Evolutionary conservation across 2,329 filamentous ascomycete species (phyloP).

Genomic region (Xylaria polymorpha): DNA sequence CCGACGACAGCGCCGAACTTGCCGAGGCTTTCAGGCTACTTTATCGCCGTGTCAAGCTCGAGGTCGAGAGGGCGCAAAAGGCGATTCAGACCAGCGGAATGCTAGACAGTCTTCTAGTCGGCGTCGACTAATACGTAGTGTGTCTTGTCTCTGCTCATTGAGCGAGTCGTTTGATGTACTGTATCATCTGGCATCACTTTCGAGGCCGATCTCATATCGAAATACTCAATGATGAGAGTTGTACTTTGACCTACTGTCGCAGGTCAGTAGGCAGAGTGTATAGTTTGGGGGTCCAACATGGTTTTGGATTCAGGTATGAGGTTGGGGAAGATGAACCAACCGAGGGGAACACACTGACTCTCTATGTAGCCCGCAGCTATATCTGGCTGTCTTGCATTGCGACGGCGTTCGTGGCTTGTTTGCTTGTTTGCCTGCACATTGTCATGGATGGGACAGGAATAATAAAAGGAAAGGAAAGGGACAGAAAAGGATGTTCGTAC

Average conservation of each 20-base stretch:
- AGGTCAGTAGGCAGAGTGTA: background rate
- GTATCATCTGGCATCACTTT: background rate
- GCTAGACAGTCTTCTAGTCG: conserved; percentile 76
- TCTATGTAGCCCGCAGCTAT: conserved; percentile 16
- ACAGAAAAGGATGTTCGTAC: conserved; percentile 7
- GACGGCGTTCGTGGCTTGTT: conserved; percentile 52
- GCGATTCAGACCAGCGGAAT: conserved; percentile 87
- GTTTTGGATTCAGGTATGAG: background rate
- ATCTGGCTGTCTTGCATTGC: conserved; percentile 53
- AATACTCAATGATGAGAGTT: background rate
- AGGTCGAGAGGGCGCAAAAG: conserved; percentile 85
- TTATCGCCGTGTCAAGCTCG: conserved; percentile 75
- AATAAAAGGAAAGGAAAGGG: conserved; percentile 26
- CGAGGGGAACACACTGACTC: conserved; percentile 1
- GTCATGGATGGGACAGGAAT: conserved; percentile 35
- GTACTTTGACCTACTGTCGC: background rate
- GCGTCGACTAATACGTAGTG: conserved; percentile 45
- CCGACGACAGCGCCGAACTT: conserved; percentile 78
- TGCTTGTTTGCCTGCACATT: conserved; percentile 18
- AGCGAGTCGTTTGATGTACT: background rate
- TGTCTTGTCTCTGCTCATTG: background rate
- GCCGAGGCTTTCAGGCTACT: conserved; percentile 76
- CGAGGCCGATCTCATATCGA: background rate
- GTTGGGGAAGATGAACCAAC: background rate
- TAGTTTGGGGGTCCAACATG: background rate